These are phyloP conservation scores for Pyrus betulifolia DNA, from an alignment of 306 rosid genomes.

Conservation along the genomic window DNA sequence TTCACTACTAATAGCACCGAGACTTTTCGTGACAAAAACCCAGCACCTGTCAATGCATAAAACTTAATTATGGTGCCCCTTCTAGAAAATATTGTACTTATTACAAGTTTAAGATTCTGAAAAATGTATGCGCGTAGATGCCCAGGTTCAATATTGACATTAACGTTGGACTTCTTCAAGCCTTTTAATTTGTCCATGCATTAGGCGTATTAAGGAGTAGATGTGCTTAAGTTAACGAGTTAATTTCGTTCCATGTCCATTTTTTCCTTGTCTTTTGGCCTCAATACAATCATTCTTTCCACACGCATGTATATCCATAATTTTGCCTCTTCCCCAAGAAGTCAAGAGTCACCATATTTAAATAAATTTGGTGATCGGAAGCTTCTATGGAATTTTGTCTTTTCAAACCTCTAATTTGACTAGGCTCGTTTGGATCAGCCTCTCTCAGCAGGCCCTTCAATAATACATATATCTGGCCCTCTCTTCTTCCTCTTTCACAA, in stretches of 20 bases:
- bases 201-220: background rate
- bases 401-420: conserved; percentile 38
- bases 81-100: background rate
- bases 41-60: fast-evolving
- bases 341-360: conserved; percentile 18
- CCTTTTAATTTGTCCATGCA: background rate
- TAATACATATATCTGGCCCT: background rate
- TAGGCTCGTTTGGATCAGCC: conserved; percentile 30
- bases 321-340: background rate
- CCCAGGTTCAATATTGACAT: background rate
- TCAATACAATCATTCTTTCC: background rate
- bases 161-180: background rate
- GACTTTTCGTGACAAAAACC: no score
- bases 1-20: no score
- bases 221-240: background rate
- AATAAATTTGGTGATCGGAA: conserved; percentile 17
- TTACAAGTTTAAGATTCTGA: background rate
- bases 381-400: conserved; percentile 21
- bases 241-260: background rate
- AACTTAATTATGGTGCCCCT: background rate
- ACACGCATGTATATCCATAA: background rate
- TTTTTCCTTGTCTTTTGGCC: background rate
- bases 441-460: background rate
- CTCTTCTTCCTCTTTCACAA: background rate
- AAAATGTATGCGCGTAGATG: background rate